Evolutionary conservation across 495 filamentous ascomycete species (phyloP).

Genomic region (Penicillium longicatenatum): DNA sequence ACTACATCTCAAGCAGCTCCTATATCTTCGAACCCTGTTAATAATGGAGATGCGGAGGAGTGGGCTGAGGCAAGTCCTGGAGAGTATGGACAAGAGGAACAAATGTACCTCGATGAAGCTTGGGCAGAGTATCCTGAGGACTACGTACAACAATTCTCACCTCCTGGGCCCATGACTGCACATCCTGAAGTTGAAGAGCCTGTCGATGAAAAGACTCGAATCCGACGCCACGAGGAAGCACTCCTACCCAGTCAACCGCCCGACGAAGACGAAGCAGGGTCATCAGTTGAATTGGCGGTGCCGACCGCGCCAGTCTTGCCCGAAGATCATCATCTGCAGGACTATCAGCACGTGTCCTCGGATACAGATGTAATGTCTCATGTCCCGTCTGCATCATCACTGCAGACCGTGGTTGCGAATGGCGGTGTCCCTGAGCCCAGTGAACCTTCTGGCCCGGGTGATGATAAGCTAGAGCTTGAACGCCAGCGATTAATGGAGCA

Average conservation of each 20-base stretch:
- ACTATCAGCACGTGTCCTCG: conserved; percentile 40
- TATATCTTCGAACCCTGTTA: conserved; percentile 8
- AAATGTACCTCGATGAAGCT: conserved; percentile 38
- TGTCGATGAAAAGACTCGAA: conserved; percentile 67
- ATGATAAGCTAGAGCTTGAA: conserved; percentile 88
- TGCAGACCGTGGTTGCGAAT: conserved; percentile 40
- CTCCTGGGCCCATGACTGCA: conserved; percentile 38
- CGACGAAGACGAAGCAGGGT: conserved; percentile 47
- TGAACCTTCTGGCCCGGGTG: conserved; percentile 33
- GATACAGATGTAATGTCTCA: conserved; percentile 25
- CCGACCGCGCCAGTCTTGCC: conserved; percentile 42
- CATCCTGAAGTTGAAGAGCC: conserved; percentile 59
- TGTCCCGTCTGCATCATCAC: conserved; percentile 44
- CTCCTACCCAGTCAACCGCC: conserved; percentile 73
- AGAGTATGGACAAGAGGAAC: conserved; percentile 39
- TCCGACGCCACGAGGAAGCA: conserved; percentile 66
- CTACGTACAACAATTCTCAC: conserved; percentile 26
- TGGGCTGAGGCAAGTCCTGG: conserved; percentile 32
- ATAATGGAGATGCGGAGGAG: conserved; percentile 31
- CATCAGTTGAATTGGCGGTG: conserved; percentile 39
- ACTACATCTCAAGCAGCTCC: conserved; percentile 17
- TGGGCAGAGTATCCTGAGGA: conserved; percentile 31
- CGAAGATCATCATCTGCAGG: conserved; percentile 42
- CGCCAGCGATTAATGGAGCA: conserved; percentile 70
- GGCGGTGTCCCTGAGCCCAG: conserved; percentile 22